Conservation (phyloP, 2,329 filamentous ascomycete genomes). For the Gyromitra esculenta region DNA sequence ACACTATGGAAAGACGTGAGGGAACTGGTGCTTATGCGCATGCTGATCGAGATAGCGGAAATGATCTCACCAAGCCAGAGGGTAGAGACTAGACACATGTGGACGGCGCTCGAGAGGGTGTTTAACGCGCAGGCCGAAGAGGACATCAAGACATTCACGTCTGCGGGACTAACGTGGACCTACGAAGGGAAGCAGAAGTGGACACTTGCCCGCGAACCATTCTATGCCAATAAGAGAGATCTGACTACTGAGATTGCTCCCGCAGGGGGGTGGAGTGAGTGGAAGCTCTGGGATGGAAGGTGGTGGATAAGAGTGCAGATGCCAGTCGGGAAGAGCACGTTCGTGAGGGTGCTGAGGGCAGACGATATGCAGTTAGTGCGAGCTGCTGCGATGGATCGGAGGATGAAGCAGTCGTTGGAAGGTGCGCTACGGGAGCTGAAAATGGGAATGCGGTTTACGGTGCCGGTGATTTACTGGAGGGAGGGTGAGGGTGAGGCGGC, state of each 20-base stretch:
- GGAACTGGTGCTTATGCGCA: conserved; percentile 7
- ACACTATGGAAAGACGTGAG: conserved; percentile 14
- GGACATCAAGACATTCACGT: conserved; percentile 29
- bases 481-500: conserved; percentile 20
- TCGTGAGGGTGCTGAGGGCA: conserved; percentile 59
- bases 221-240: conserved; percentile 3
- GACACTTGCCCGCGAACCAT: conserved; percentile 60
- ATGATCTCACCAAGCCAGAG: conserved; percentile 28
- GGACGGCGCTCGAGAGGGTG: conserved; percentile 59
- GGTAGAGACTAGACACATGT: conserved; percentile 36
- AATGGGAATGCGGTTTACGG: conserved; percentile 56
- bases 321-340: conserved; percentile 62
- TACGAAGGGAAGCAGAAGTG: conserved; percentile 63
- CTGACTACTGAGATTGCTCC: conserved; percentile 40
- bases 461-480: conserved; percentile 57
- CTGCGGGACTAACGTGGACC: conserved; percentile 40
- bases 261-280: conserved; percentile 50
- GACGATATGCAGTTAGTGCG: conserved; percentile 8
- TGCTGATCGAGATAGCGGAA: conserved; percentile 34
- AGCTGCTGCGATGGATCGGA: not conserved
- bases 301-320: conserved; percentile 69
- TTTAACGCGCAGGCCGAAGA: conserved; percentile 4
- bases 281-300: conserved; percentile 67
- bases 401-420: conserved; percentile 52
- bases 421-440: conserved; percentile 53